These are phyloP conservation scores for Ophiocordyceps camponoti-leonardi DNA, from an alignment of 2,329 filamentous ascomycete genomes.

Conservation along the genomic window DNA sequence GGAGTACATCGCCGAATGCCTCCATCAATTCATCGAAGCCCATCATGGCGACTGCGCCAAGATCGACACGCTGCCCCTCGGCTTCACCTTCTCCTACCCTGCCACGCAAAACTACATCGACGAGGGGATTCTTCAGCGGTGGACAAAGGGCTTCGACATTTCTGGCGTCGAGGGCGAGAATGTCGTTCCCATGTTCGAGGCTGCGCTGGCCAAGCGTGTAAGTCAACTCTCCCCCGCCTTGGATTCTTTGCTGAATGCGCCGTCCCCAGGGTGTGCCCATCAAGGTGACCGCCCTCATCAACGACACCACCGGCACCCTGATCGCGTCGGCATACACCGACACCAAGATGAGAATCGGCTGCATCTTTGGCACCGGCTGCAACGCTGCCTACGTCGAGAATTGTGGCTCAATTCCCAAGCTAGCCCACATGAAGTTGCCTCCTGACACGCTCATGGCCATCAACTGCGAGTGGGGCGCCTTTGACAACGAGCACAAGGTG, in stretches of 20 bases:
- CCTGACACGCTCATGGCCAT: conserved; percentile 78
- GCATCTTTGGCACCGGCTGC: conserved; percentile 96
- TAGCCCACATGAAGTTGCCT: conserved; percentile 78
- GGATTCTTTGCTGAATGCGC: conserved; percentile 1
- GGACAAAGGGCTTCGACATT: conserved; percentile 97
- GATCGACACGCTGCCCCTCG: conserved; percentile 54
- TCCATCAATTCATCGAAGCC: conserved; percentile 77
- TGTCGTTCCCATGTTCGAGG: conserved; percentile 76
- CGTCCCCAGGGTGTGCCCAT: conserved; percentile 62
- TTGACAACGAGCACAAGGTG: conserved; percentile 84
- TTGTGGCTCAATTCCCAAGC: conserved; percentile 79
- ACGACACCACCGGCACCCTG: conserved; percentile 92
- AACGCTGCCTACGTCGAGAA: conserved; percentile 98
- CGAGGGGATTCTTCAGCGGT: conserved; percentile 79
- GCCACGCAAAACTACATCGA: conserved; percentile 89
- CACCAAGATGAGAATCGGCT: conserved; percentile 78
- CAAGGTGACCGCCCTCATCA: conserved; percentile 84
- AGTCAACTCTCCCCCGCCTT: conserved; percentile 2
- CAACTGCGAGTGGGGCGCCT: conserved; percentile 95
- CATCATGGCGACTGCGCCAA: conserved; percentile 54
- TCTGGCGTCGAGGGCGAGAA: conserved; percentile 79
- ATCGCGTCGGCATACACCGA: conserved; percentile 98
- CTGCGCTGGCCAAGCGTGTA: conserved; percentile 45
- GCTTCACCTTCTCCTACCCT: conserved; percentile 94
- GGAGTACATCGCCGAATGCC: conserved; percentile 87